Evolutionary conservation across 768 basidiomycete species (phyloP), one percentile per base, ranked within the genome.

Genomic region (Tricholoma sp.): DNA sequence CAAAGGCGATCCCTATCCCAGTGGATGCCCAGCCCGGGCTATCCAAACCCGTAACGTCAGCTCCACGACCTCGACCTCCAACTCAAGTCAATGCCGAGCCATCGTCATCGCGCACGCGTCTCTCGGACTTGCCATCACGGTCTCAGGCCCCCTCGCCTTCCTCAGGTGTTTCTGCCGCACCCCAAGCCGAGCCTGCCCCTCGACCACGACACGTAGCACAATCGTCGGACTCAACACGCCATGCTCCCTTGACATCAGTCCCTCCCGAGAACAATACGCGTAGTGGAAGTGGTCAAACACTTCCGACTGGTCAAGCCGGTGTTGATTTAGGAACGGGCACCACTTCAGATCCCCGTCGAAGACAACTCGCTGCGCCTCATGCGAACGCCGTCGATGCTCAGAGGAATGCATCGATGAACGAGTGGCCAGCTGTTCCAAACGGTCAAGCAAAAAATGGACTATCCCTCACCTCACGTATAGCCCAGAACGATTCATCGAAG

Each of bases 81-180:
- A 58, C 53, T 13, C 67, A 68, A 12, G 62, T 65, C 33, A 69
- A 71, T 47, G 65, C 68, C 20, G 55, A 68, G 34, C 68, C 69
- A 1, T 70, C 71, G 4, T 72, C 71, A 4, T 72, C 71, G 13
- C 53, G 53, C 18, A 45, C 17, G n/a, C 53, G 28, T 44, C 50
- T 41, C 20, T 52, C 50, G 7, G 37, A 33, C 24, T 24, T 44
- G 4, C 39, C 53, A 12, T 20, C 32, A 9, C 37, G 0, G 9
- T 17, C 28, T n/a, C 32, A 24, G 24, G 24, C 24, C 24, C 11
- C 41, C 17, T 42, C 41, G 17, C 41, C 17, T 18, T n/a, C 15
- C n/a, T n/a, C 12, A n/a, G 37, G 15, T 39, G 4, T n/a, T 39
- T 13, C 20, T 42, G n/a, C 20, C 31, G 41, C 3, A 42, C n/a